These are phyloP conservation scores for Torulaspora globosa DNA, from an alignment of 1,139 yeast species.

Conservation along the genomic window DNA sequence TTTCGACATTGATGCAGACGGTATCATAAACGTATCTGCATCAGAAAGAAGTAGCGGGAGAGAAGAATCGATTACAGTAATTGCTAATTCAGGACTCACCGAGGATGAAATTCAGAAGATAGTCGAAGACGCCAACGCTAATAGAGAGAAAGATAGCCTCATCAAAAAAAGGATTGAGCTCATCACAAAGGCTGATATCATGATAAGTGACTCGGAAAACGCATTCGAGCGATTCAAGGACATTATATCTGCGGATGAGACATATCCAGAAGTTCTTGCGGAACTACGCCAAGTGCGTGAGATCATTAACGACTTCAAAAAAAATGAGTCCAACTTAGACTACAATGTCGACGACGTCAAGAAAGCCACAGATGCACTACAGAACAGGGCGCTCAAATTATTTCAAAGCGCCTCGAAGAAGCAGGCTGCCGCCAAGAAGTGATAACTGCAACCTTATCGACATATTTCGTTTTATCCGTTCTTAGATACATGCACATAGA, in stretches of 20 bases:
- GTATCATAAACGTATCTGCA: conserved; percentile 72
- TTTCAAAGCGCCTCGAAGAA: conserved; percentile 51
- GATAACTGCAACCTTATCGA: not conserved
- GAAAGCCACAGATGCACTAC: conserved; percentile 48
- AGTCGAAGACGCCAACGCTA: conserved; percentile 46
- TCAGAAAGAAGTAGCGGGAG: conserved; percentile 57
- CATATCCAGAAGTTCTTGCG: conserved; percentile 36
- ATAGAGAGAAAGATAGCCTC: conserved; percentile 29
- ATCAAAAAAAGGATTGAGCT: conserved; percentile 38
- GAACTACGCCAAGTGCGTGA: conserved; percentile 22
- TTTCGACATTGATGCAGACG: conserved; percentile 79
- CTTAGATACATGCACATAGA: conserved; percentile 9
- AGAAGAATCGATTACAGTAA: conserved; percentile 59
- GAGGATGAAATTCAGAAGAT: conserved; percentile 58
- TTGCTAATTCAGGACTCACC: conserved; percentile 64
- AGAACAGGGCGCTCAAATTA: conserved; percentile 48
- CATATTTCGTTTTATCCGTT: not conserved
- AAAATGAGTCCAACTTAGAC: conserved; percentile 40
- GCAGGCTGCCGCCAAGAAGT: conserved; percentile 36
- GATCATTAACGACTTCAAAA: conserved; percentile 41
- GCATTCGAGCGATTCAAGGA: conserved; percentile 45
- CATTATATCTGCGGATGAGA: conserved; percentile 40
- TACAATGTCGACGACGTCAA: conserved; percentile 39
- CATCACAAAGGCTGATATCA: conserved; percentile 48
- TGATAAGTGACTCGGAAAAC: conserved; percentile 53